Base-by-base conservation (phyloP, 2,329 filamentous ascomycete species). In the Colletotrichum gigasporum region DNA sequence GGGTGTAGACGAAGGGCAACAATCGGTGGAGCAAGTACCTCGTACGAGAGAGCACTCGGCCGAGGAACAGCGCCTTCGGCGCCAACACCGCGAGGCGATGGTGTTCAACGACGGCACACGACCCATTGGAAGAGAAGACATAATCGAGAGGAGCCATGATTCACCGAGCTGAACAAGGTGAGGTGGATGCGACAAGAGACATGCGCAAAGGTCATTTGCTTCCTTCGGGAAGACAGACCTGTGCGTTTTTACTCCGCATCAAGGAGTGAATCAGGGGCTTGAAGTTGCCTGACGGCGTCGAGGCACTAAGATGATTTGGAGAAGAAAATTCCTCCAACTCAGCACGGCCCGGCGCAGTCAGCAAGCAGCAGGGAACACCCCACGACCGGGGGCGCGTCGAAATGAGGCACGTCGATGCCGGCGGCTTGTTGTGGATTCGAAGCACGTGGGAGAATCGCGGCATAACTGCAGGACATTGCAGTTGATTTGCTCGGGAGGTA, bases 81-180 rank as follows among this genome's bases (percentile, higher is more conserved):
- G 94, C 68, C 85, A 92, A 51, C 86, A 95, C 72, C 85, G 94
- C 69, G 93, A 97, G 79, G 94, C 93, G 4, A 94, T 97, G 87
- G 94, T 97, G 18, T 81, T 97, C 60, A 95, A 94, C 71, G 93
- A 97, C 71, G 92, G 92, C n/a, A 92, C 87, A 20, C 85, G 90
- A 30, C 91, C 92, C 2, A 76, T 97, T 44, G 88, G 86, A 4
- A 86, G 88, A 67, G 87, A 88, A 44, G 92, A 97, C 73, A 96
- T 97, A 34, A 92, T 94, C 55, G 90, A 96, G 75, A 80, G 87
- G 66, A 84, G 83, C 35, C 79, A 83, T 45, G 79, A 79, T 47
- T 80, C 79, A 39, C 73, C 79, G 59, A 75, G 69, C 20, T 76
- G 55, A 68, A 24, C 11, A 18, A 30, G 5, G 14, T 4, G 30